phyloP scores from a whole-genome alignment of 331 rosid species.

The Quercus lobata region DNA sequence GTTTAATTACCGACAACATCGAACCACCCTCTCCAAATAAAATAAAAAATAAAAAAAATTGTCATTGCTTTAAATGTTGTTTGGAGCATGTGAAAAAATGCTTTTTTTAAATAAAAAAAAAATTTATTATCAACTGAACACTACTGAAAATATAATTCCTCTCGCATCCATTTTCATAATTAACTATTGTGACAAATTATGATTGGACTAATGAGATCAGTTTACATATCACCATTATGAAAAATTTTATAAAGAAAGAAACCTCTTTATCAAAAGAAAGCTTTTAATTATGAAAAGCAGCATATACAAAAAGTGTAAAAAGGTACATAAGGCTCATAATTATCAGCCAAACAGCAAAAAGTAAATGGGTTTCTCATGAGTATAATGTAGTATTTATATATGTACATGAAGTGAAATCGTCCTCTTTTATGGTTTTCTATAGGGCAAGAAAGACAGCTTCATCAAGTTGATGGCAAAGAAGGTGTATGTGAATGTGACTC shows the following conservation, averaged over 20 bases:
- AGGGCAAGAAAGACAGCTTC: not conserved
- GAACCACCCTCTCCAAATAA: not conserved
- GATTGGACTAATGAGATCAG: too few species aligned
- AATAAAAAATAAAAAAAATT: not conserved
- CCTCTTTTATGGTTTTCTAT: not conserved
- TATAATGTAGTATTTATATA: not conserved
- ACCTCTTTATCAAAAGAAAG: not conserved
- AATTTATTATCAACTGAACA: not conserved
- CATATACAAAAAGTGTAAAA: too few species aligned
- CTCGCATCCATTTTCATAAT: too few species aligned
- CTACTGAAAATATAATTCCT: too few species aligned
- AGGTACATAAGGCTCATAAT: not conserved
- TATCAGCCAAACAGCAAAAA: not conserved
- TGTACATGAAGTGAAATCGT: not conserved
- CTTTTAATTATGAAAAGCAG: not conserved
- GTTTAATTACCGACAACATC: not conserved
- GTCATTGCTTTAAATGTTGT: not conserved
- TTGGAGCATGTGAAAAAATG: not conserved
- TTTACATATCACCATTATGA: too few species aligned
- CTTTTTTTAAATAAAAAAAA: not conserved
- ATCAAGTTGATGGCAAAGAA: constrained; percentile 27
- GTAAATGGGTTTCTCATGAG: not conserved
- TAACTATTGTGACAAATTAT: too few species aligned
- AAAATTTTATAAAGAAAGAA: too few species aligned
- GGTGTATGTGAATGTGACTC: constrained; percentile 44